Evolutionary conservation across 2,329 filamentous ascomycete species (phyloP).

Genomic region (Penicillium crustosum): DNA sequence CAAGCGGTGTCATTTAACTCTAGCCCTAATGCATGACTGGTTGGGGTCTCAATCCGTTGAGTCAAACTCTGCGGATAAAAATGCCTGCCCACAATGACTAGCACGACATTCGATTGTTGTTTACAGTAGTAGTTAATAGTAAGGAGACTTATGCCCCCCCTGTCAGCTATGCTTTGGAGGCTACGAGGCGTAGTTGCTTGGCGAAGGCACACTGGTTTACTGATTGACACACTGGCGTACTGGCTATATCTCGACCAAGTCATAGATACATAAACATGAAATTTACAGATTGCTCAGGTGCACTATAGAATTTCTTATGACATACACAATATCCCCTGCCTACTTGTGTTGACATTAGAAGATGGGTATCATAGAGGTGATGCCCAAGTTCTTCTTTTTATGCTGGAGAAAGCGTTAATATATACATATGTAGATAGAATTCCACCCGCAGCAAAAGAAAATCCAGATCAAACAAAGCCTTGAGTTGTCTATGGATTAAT

Average conservation of each 20-base stretch:
- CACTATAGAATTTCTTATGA: background rate
- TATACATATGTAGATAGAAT: background rate
- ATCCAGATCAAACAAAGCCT: background rate
- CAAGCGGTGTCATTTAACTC: slow-evolving; percentile 6
- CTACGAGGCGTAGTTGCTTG: slow-evolving; percentile 1
- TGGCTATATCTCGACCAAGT: slow-evolving; percentile 8
- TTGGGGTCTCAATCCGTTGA: slow-evolving; percentile 3
- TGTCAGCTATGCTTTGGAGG: background rate
- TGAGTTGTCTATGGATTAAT: background rate
- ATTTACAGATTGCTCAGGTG: background rate
- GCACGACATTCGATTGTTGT: background rate
- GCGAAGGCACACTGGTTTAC: slow-evolving; percentile 1
- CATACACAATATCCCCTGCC: background rate
- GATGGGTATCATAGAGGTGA: background rate
- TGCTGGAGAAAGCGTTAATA: background rate
- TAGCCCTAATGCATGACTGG: background rate
- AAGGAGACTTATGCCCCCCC: background rate
- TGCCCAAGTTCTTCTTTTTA: background rate
- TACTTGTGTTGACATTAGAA: background rate
- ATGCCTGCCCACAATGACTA: background rate
- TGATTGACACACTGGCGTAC: slow-evolving; percentile 8
- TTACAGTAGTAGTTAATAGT: background rate
- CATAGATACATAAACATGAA: background rate
- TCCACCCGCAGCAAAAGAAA: background rate
- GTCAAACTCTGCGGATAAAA: background rate